Evolutionary conservation across 768 basidiomycete genomes (phyloP), one percentile per base, ranked within the genome.

Genomic region (Xanthoconium purpureum): DNA sequence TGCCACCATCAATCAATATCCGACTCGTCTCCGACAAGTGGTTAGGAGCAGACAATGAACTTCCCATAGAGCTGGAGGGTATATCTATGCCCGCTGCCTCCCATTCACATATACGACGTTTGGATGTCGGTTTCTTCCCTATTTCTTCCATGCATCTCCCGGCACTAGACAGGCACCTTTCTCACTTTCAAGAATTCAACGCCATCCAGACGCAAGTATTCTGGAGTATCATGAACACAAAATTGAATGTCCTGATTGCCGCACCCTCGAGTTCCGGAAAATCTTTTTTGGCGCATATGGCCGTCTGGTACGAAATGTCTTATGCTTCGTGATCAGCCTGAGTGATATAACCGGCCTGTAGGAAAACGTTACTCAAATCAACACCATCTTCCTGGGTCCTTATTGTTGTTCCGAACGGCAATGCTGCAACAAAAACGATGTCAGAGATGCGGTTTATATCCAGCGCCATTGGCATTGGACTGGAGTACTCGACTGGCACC

Each of bases 21-120:
- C 84, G 91, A 17, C 87, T 84, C 37, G 81, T 91, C 44, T 98
- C 94, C 8, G 95, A 98, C 71, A 81, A 84, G 56, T 99, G 97
- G 97, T 77, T 97, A 61, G 93, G 93, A 3, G 89, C 94, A 2
- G 94, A 97, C 63, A 84, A 91, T 51, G 85, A 88, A 57, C 63
- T 87, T 9, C 59, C 63, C 3, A 76, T 98, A 39, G 70, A 84
- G 4, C 70, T 98, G 39, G 83, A 85, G 2, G 74, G 78, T 6
- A 73, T 98, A 30, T 72, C 84, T 47, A 95, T 98, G 89, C 97
- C 97, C 2, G 50, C 68, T 14, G 64, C 71, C 15, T 81, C 83
- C 20, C 72, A 74, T 49, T 80, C 76, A 47, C 85, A 83, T 64
- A 86, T 85, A 0, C 77, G 82, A 30, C 74, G 87, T 8, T 68